Conservation (phyloP, 257 asterid genomes). For the Nicotiana noctiflora region DNA sequence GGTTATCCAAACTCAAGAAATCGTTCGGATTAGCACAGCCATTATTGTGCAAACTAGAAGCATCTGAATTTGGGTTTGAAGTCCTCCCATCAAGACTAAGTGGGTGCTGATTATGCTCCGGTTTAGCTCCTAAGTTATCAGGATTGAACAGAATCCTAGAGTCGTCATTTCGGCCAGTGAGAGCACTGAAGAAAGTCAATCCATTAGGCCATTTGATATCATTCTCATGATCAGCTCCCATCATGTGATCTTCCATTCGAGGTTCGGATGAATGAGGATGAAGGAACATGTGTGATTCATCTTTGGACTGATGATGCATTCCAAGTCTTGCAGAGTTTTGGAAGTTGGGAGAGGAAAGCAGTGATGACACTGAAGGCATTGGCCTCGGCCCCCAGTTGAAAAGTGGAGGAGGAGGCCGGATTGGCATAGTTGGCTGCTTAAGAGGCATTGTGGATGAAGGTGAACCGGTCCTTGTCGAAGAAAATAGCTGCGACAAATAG, state of each 20-base stretch:
- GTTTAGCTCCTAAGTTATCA: slow-evolving; percentile 40
- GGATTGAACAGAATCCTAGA: slow-evolving; percentile 64
- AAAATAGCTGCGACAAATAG: slow-evolving; percentile 85
- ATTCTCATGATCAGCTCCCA: slow-evolving; percentile 49
- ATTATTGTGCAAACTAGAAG: slow-evolving; percentile 29
- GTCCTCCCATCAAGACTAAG: slow-evolving; percentile 18
- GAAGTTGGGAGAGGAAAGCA: slow-evolving; percentile 47
- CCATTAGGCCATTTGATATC: slow-evolving; percentile 99
- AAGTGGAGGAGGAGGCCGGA: slow-evolving; percentile 57
- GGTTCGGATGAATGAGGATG: slow-evolving; percentile 68
- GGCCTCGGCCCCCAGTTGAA: slow-evolving; percentile 87
- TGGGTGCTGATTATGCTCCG: slow-evolving; percentile 23
- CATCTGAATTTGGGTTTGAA: slow-evolving; percentile 29
- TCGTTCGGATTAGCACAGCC: slow-evolving; percentile 34
- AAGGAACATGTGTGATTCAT: slow-evolving; percentile 76
- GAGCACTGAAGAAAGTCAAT: slow-evolving; percentile 64
- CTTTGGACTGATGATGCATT: slow-evolving; percentile 41
- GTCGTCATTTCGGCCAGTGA: slow-evolving; percentile 63
- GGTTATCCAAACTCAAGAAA: slow-evolving; percentile 76
- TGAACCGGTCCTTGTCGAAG: slow-evolving; percentile 58
- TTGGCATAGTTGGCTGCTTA: slow-evolving; percentile 50
- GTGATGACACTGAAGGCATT: slow-evolving; percentile 33
- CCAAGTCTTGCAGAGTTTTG: slow-evolving; percentile 49
- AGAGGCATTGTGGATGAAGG: slow-evolving; percentile 48
- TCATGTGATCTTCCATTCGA: slow-evolving; percentile 47